A percentile compares a stretch with the other conserved stretches of the same genome.
Evolutionary conservation across 2,329 filamentous ascomycete genomes (phyloP).

Genomic region (Bipolaris victoriae): DNA sequence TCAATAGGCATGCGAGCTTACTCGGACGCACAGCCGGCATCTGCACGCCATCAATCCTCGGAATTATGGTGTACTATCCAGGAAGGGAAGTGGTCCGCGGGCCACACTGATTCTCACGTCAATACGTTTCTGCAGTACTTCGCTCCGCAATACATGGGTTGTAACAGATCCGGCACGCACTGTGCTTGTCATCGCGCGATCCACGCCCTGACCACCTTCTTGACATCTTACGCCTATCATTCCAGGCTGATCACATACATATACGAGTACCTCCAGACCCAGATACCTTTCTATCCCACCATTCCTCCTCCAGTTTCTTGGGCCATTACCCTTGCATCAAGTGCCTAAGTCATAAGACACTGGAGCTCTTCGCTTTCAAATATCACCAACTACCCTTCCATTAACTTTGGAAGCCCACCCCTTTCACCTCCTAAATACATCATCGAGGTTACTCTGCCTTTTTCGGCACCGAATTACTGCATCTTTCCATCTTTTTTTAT

Average conservation of each 20-base stretch:
- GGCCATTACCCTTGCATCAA: conserved; percentile 26
- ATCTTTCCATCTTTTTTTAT: conserved; percentile 17
- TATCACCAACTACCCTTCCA: conserved; percentile 18
- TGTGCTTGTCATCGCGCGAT: conserved; percentile 47
- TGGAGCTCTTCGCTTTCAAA: conserved; percentile 22
- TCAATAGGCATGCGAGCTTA: conserved; percentile 48
- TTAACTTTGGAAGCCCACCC: conserved; percentile 8
- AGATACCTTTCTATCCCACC: conserved; percentile 26
- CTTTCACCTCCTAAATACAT: conserved; percentile 5
- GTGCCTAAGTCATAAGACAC: conserved; percentile 14
- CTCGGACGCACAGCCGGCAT: conserved; percentile 42
- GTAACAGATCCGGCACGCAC: conserved; percentile 47
- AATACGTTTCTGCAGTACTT: conserved; percentile 50
- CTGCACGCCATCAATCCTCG: conserved; percentile 47
- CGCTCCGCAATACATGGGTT: conserved; percentile 49
- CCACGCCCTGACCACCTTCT: conserved; percentile 38
- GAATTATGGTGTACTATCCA: conserved; percentile 44
- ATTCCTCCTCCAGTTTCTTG: conserved; percentile 35
- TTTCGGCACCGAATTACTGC: conserved; percentile 11
- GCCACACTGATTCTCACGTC: conserved; percentile 49
- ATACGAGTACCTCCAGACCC: conserved; percentile 39
- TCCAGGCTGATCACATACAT: conserved; percentile 41
- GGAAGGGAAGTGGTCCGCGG: conserved; percentile 41
- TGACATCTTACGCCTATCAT: conserved; percentile 34
- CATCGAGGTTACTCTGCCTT: conserved; percentile 8